Percentiles rank a stretch among this genome's conserved stretches.
Evolutionary conservation across 768 basidiomycete species (phyloP).

Genomic region (Lactarius deliciosus): DNA sequence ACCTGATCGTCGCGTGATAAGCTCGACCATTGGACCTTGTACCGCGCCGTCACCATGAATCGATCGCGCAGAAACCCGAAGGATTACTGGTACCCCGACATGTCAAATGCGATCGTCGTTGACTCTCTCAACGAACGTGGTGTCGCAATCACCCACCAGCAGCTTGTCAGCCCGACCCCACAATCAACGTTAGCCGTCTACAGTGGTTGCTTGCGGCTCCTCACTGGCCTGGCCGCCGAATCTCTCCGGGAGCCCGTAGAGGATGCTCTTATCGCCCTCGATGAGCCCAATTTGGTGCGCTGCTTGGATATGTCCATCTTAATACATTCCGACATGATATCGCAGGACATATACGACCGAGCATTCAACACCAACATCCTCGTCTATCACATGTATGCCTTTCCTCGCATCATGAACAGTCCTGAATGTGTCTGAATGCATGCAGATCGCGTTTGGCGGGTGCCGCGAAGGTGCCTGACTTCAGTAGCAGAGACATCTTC

Average conservation of each 20-base stretch:
- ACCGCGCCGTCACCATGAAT: constrained; percentile 7
- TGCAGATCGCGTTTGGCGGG: constrained; percentile 65
- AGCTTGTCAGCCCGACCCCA: constrained; percentile 62
- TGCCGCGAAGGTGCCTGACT: constrained; percentile 74
- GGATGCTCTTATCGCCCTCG: constrained; percentile 50
- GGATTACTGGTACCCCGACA: constrained; percentile 62
- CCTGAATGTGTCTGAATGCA: background rate
- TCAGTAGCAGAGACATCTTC: constrained; percentile 70
- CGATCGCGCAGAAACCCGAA: constrained; percentile 22
- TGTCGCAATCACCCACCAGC: constrained; percentile 61
- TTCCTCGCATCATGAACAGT: background rate
- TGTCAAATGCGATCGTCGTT: constrained; percentile 64
- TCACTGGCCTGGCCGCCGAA: constrained; percentile 61
- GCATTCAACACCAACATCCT: constrained; percentile 63
- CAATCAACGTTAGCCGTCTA: constrained; percentile 75
- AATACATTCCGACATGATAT: constrained; percentile 3
- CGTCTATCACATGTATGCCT: constrained; percentile 64
- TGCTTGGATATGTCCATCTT: background rate
- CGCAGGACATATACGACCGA: constrained; percentile 63
- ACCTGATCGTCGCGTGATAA: background rate
- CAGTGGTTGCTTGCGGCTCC: constrained; percentile 67
- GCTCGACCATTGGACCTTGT: background rate
- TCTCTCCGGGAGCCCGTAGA: constrained; percentile 59
- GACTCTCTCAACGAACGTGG: constrained; percentile 67
- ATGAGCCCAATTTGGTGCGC: constrained; percentile 52